These are phyloP conservation scores for Pelagophyceae sp. DNA, from an alignment of 352 stramenopile species.

Conservation along the genomic window DNA sequence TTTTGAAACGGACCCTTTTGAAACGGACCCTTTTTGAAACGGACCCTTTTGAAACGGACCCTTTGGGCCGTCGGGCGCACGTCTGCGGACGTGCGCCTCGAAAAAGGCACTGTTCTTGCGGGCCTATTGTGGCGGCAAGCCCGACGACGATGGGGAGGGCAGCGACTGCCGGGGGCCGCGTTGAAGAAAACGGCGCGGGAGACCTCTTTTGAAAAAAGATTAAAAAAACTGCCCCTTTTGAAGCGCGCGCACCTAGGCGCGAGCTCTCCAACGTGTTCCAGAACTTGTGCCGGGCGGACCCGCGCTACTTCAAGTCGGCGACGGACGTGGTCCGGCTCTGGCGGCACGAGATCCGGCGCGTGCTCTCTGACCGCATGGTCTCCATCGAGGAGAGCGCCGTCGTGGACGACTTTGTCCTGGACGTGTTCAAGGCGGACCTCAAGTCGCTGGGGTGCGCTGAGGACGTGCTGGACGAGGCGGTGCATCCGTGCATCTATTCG, in stretches of 20 bases:
- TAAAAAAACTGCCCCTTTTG: constrained; percentile 97
- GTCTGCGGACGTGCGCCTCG: no score
- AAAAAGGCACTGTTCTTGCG: no score
- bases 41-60: no score
- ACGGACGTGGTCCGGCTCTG: constrained; percentile 77
- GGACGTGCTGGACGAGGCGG: constrained; percentile 54
- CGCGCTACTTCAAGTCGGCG: constrained; percentile 76
- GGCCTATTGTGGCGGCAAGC: no score
- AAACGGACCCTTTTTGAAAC: no score
- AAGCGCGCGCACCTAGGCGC: no score
- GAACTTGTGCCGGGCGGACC: constrained; percentile 75
- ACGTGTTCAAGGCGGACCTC: constrained; percentile 62
- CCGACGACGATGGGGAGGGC: no score
- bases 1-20: no score
- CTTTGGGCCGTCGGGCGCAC: no score
- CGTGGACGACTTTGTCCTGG: constrained; percentile 77
- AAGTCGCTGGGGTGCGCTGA: constrained; percentile 76
- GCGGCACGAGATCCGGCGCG: constrained; percentile 90
- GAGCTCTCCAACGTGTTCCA: constrained; percentile 94
- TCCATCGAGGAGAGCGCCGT: constrained; percentile 83
- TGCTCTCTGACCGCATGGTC: constrained; percentile 91
- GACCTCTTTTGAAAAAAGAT: constrained; percentile 86
- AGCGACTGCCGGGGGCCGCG: no score
- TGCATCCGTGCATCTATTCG: constrained; percentile 73
- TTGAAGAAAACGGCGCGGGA: no score